phyloP scores from a whole-genome alignment of 306 rosid species.

The Hippophae gyantsensis region DNA sequence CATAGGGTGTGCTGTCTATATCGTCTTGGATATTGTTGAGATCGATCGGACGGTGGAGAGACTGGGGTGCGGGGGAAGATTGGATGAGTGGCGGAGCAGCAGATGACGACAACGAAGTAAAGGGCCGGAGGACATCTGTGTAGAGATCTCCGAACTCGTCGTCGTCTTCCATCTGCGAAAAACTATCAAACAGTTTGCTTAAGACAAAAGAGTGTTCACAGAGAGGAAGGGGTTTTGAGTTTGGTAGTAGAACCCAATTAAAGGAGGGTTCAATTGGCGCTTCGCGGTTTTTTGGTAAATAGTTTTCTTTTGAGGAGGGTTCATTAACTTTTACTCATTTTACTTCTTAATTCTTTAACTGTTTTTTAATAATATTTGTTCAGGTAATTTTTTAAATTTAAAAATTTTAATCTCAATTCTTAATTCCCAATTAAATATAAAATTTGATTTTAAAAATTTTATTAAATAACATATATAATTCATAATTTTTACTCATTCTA shows the following conservation, averaged over 20 bases:
- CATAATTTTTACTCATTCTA: too few species aligned
- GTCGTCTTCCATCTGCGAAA: constrained; percentile 69
- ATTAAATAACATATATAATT: too few species aligned
- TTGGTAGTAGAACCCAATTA: background rate
- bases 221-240: constrained; percentile 19
- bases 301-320: too few species aligned
- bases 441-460: too few species aligned
- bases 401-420: too few species aligned
- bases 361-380: too few species aligned
- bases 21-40: constrained; percentile 34
- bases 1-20: constrained; percentile 29
- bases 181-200: background rate
- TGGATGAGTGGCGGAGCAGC: constrained; percentile 27
- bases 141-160: constrained; percentile 99
- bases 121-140: constrained; percentile 77
- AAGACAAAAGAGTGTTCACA: background rate
- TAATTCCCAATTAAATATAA: too few species aligned
- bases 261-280: too few species aligned
- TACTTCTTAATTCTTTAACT: too few species aligned
- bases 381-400: too few species aligned
- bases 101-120: constrained; percentile 37
- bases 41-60: constrained; percentile 45
- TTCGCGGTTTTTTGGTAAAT: too few species aligned
- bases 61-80: constrained; percentile 22
- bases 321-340: too few species aligned